These are phyloP conservation scores for Scheffersomyces segobiensis DNA, from an alignment of 1,139 yeast genomes.

Conservation along the genomic window DNA sequence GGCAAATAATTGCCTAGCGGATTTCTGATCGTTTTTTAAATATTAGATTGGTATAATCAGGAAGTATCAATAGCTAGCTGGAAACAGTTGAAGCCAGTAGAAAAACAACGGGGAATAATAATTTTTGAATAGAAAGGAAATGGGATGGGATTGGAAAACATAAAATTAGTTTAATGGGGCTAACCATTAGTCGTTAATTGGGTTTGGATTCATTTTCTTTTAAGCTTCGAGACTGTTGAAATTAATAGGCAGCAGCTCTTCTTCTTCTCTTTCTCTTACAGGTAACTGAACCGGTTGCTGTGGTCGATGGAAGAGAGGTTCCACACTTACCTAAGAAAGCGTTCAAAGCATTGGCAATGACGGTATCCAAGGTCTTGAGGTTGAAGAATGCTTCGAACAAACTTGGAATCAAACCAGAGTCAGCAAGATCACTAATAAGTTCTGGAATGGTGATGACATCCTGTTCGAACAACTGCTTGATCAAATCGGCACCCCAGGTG, in stretches of 20 bases:
- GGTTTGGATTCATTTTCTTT: background rate
- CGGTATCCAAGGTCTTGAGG: slow-evolving; percentile 40
- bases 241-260: slow-evolving; percentile 24
- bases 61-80: background rate
- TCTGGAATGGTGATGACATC: slow-evolving; percentile 31
- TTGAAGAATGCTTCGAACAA: slow-evolving; percentile 43
- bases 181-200: background rate
- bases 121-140: background rate
- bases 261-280: slow-evolving; percentile 29
- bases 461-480: slow-evolving; percentile 29
- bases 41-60: background rate
- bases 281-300: slow-evolving; percentile 13
- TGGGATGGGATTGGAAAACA: background rate
- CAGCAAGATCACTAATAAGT: slow-evolving; percentile 30
- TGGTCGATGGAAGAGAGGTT: slow-evolving; percentile 15
- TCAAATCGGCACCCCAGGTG: slow-evolving; percentile 42
- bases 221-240: background rate
- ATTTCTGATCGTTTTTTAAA: background rate
- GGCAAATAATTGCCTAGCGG: background rate
- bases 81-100: background rate
- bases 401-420: slow-evolving; percentile 43
- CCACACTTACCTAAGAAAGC: slow-evolving; percentile 47
- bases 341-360: slow-evolving; percentile 46
- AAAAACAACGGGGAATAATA: background rate
- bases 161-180: background rate